phyloP scores from a whole-genome alignment of 805 yeast species.

The Suhomyces vadensis region DNA sequence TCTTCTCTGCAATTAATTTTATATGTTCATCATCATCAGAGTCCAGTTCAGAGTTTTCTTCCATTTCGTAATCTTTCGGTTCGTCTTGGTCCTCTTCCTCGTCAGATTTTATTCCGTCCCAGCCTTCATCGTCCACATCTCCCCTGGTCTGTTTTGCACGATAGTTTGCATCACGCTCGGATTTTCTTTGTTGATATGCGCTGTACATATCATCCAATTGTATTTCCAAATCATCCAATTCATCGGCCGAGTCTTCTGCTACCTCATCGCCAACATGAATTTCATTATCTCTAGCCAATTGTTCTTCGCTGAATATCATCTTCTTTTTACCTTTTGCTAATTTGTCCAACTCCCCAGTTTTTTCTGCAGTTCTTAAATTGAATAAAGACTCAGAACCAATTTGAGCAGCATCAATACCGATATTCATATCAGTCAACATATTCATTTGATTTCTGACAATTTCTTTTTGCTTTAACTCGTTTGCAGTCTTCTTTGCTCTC shows the following conservation, averaged over 20 bases:
- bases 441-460: slow-evolving; percentile 91
- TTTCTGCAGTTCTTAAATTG: slow-evolving; percentile 81
- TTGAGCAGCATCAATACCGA: slow-evolving; percentile 89
- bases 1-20: slow-evolving; percentile 52
- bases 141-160: slow-evolving; percentile 74
- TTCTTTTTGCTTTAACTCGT: slow-evolving; percentile 85
- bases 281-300: slow-evolving; percentile 54
- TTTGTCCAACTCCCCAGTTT: slow-evolving; percentile 76
- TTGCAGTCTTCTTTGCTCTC: slow-evolving; percentile 79
- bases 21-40: slow-evolving; percentile 76
- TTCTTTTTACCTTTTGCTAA: slow-evolving; percentile 74
- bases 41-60: slow-evolving; percentile 44
- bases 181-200: slow-evolving; percentile 61
- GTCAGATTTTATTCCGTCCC: slow-evolving; percentile 69
- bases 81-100: slow-evolving; percentile 38
- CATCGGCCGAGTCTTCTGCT: slow-evolving; percentile 46
- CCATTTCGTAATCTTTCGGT: slow-evolving; percentile 48
- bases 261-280: slow-evolving; percentile 48
- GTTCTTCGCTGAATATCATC: slow-evolving; percentile 60
- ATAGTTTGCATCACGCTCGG: slow-evolving; percentile 68
- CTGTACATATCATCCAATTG: slow-evolving; percentile 83
- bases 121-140: slow-evolving; percentile 70
- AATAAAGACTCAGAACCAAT: slow-evolving; percentile 79
- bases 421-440: slow-evolving; percentile 88
- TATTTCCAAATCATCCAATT: slow-evolving; percentile 69